Conservation (phyloP, 345 rosid genomes). For the Laguncularia racemosa region DNA sequence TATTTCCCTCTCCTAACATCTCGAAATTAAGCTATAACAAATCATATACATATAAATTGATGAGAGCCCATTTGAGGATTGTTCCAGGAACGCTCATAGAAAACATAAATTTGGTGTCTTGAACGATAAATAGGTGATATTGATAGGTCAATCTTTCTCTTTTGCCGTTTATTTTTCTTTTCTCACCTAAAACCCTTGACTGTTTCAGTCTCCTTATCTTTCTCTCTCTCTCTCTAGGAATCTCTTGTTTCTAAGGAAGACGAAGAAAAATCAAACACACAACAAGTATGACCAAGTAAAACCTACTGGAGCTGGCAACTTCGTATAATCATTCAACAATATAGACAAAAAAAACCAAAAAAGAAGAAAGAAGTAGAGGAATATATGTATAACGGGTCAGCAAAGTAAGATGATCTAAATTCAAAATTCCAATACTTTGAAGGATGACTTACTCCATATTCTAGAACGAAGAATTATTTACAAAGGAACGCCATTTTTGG, state of each 20-base stretch:
- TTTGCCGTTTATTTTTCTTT: slow-evolving; percentile 2
- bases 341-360: background rate
- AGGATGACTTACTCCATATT: slow-evolving; percentile 8
- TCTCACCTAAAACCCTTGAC: slow-evolving; percentile 35
- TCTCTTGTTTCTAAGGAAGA: slow-evolving; percentile 2
- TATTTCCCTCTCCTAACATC: slow-evolving; percentile 44
- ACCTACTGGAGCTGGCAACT: background rate
- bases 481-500: background rate
- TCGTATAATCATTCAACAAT: background rate
- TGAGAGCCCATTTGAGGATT: slow-evolving; percentile 28
- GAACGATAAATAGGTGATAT: slow-evolving; percentile 19
- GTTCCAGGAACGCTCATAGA: slow-evolving; percentile 28
- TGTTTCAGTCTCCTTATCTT: slow-evolving; percentile 10
- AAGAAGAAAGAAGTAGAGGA: background rate
- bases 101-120: slow-evolving; percentile 13
- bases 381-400: slow-evolving; percentile 5
- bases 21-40: slow-evolving; percentile 2
- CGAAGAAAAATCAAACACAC: slow-evolving; percentile 41
- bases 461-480: slow-evolving; percentile 4
- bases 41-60: slow-evolving; percentile 18
- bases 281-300: slow-evolving; percentile 39
- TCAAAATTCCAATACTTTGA: slow-evolving; percentile 10
- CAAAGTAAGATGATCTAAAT: background rate
- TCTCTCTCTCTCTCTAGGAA: background rate
- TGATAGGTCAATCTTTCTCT: slow-evolving; percentile 9